These are phyloP conservation scores for Viola pubescens DNA, from an alignment of 441 rosid species.

Conservation along the genomic window DNA sequence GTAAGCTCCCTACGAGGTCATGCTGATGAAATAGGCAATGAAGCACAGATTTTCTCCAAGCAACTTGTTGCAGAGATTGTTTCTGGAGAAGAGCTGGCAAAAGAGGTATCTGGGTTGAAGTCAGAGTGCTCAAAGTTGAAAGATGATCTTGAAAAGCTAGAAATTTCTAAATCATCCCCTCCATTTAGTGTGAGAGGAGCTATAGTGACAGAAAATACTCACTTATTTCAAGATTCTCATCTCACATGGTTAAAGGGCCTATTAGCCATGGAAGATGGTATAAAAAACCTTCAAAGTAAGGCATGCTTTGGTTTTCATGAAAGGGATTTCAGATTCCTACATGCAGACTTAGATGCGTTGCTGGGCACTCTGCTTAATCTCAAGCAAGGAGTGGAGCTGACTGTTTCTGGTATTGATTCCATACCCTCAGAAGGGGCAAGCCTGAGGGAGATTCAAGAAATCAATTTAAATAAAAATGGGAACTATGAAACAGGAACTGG, in stretches of 20 bases:
- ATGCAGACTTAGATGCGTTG: slow-evolving; percentile 59
- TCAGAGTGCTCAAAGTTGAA: slow-evolving; percentile 73
- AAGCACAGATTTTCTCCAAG: slow-evolving; percentile 60
- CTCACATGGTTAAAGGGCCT: slow-evolving; percentile 66
- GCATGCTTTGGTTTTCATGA: slow-evolving; percentile 61
- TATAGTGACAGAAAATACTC: slow-evolving; percentile 31
- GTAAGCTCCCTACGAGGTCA: slow-evolving; percentile 59
- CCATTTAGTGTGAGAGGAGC: slow-evolving; percentile 28
- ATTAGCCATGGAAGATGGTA: slow-evolving; percentile 59
- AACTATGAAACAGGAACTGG: slow-evolving; percentile 40
- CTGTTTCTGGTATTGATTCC: slow-evolving; percentile 34
- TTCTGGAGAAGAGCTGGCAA: slow-evolving; percentile 69
- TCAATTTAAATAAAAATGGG: slow-evolving; percentile 33
- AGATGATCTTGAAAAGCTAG: slow-evolving; percentile 54
- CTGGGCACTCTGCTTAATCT: slow-evolving; percentile 61
- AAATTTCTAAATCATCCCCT: slow-evolving; percentile 30
- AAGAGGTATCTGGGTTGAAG: slow-evolving; percentile 72
- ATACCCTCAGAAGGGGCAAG: slow-evolving; percentile 33
- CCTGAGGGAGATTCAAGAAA: slow-evolving; percentile 32
- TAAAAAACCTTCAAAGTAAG: slow-evolving; percentile 66
- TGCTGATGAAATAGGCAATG: slow-evolving; percentile 68
- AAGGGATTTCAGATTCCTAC: slow-evolving; percentile 46
- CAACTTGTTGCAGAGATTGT: slow-evolving; percentile 78
- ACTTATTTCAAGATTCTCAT: slow-evolving; percentile 39
- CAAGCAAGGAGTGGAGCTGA: slow-evolving; percentile 55